Evolutionary conservation across 139 green algal genomes (phyloP).

Genomic region (Chlorella sp.): DNA sequence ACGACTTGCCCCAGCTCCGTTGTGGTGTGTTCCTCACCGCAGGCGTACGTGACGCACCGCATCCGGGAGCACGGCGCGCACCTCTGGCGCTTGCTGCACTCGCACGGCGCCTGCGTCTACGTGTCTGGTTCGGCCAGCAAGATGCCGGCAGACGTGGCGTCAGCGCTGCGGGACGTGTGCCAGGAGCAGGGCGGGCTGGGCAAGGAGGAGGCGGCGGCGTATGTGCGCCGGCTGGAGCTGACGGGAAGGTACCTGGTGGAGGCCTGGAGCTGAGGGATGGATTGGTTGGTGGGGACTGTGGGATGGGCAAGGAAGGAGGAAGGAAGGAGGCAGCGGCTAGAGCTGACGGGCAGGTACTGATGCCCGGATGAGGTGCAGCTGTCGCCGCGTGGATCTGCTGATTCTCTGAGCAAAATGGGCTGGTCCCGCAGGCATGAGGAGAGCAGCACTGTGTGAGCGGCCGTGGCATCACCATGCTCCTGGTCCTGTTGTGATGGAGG

Average conservation of each 20-base stretch:
- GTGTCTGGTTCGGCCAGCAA: slow-evolving; percentile 71
- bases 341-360: no score
- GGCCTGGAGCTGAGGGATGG: slow-evolving; percentile 83
- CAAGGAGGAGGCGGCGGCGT: slow-evolving; percentile 38
- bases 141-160: slow-evolving; percentile 68
- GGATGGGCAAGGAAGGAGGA: no score
- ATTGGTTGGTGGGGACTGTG: no score
- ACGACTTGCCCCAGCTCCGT: not conserved
- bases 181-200: slow-evolving; percentile 44
- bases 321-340: no score
- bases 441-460: no score
- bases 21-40: slow-evolving; percentile 4
- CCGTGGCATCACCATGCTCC: no score
- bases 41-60: slow-evolving; percentile 81
- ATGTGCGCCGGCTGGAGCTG: slow-evolving; percentile 57
- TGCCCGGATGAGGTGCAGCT: no score
- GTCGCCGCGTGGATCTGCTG: no score
- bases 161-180: slow-evolving; percentile 60
- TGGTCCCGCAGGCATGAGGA: no score
- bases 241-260: slow-evolving; percentile 75
- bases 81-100: slow-evolving; percentile 62
- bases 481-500: no score
- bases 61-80: slow-evolving; percentile 46
- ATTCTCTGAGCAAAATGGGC: no score
- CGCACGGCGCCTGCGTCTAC: slow-evolving; percentile 57